Percentiles rank a stretch among this genome's conserved stretches.
Conservation (phyloP, 495 filamentous ascomycete species). For the Hypoxylon intermedium region DNA sequence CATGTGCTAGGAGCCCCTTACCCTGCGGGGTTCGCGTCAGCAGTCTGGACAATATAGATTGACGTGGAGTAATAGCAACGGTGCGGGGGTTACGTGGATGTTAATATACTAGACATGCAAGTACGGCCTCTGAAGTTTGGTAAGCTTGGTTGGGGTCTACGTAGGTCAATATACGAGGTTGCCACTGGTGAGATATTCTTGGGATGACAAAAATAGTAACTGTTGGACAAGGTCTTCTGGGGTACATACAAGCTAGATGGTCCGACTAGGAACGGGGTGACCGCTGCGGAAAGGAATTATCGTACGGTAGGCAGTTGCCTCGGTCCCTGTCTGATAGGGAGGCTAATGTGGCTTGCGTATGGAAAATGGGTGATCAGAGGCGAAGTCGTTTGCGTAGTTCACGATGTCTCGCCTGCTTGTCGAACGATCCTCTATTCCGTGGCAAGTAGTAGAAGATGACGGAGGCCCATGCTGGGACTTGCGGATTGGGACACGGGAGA, state of each 20-base stretch:
- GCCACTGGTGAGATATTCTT: slow-evolving; percentile 24
- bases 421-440: background rate
- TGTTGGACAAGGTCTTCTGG: slow-evolving; percentile 9
- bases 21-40: too few species aligned
- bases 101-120: slow-evolving; percentile 36
- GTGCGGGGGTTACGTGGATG: slow-evolving; percentile 22
- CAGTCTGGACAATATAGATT: slow-evolving; percentile 19
- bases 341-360: slow-evolving; percentile 12
- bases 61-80: slow-evolving; percentile 5
- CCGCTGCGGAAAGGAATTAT: too few species aligned
- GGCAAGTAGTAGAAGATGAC: slow-evolving; percentile 7
- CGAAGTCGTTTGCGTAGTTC: slow-evolving; percentile 9
- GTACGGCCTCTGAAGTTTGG: slow-evolving; percentile 17
- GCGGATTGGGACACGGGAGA: slow-evolving; percentile 21
- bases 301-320: too few species aligned
- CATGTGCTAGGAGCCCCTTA: too few species aligned
- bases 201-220: slow-evolving; percentile 28
- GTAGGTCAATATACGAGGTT: slow-evolving; percentile 34
- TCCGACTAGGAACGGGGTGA: slow-evolving; percentile 7
- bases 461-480: slow-evolving; percentile 17
- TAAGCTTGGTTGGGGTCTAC: slow-evolving; percentile 24
- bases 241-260: slow-evolving; percentile 12
- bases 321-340: too few species aligned
- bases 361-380: slow-evolving; percentile 26
- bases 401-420: slow-evolving; percentile 7